Evolutionary conservation across 2,329 filamentous ascomycete genomes (phyloP).

Genomic region (Diaporthe australafricana): DNA sequence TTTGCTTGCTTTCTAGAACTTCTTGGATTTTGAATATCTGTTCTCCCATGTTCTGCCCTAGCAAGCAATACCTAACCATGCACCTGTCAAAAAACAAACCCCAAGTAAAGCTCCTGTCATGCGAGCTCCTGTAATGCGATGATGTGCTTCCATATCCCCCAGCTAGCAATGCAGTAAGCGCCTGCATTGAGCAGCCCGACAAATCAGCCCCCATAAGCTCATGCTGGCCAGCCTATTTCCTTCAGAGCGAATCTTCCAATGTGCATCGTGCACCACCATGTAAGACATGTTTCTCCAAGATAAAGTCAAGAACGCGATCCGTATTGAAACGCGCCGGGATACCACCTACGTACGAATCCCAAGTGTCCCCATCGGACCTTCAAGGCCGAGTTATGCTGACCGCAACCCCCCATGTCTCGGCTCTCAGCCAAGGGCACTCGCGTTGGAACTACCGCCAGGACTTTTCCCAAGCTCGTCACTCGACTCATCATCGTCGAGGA

Average conservation of each 20-base stretch:
- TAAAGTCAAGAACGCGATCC: neutral
- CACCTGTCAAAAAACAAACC: slow-evolving; percentile 3
- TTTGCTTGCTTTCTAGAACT: neutral
- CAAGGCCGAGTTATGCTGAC: neutral
- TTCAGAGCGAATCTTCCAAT: neutral
- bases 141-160: neutral
- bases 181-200: neutral
- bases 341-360: neutral
- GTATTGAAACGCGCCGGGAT: neutral
- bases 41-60: neutral
- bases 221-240: neutral
- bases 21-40: slow-evolving; percentile 14
- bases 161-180: slow-evolving; percentile 17
- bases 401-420: neutral
- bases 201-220: too few relatives aligned
- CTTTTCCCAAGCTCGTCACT: slow-evolving; percentile 28
- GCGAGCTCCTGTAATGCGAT: slow-evolving; percentile 2
- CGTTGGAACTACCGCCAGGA: neutral
- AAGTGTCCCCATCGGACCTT: too few relatives aligned
- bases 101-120: neutral
- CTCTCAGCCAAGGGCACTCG: slow-evolving; percentile 13
- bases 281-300: neutral
- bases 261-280: neutral
- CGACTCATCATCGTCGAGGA: slow-evolving; percentile 24
- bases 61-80: neutral